Percentiles rank a stretch among this genome's conserved stretches.
Conservation (phyloP, 2,329 filamentous ascomycete genomes). For the Colletotrichum tofieldiae region DNA sequence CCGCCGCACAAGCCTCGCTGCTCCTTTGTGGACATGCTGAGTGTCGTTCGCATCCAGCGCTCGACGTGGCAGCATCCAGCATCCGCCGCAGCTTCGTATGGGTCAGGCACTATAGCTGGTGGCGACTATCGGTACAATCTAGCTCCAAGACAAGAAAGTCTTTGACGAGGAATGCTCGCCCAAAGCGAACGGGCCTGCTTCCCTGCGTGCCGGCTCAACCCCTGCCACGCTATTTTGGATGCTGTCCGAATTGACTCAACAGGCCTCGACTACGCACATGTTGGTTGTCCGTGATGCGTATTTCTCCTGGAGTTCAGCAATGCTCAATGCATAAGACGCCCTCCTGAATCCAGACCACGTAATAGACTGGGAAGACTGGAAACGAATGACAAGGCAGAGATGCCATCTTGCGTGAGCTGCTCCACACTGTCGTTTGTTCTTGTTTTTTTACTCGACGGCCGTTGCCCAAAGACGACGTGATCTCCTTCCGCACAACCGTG, state of each 20-base stretch:
- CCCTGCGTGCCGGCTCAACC: constrained; percentile 13
- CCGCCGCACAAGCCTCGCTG: not conserved
- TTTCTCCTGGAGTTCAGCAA: not conserved
- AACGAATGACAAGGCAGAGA: constrained; percentile 11
- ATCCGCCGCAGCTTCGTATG: not conserved
- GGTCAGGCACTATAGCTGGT: constrained; percentile 19
- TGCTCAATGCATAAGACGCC: not conserved
- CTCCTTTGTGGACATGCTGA: not conserved
- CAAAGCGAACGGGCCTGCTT: constrained; percentile 19
- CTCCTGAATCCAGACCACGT: not conserved
- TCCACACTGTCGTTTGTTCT: not conserved
- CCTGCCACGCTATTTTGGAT: constrained; percentile 13
- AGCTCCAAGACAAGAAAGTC: constrained; percentile 5
- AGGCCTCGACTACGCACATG: not conserved
- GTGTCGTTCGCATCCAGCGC: not conserved
- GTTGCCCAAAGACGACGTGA: constrained; percentile 14
- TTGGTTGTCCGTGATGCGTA: not conserved
- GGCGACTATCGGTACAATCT: constrained; percentile 34
- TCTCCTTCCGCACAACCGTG: constrained; percentile 29
- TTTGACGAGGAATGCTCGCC: constrained; percentile 5
- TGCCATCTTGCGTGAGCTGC: not conserved
- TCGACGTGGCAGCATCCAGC: not conserved
- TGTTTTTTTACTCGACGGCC: constrained; percentile 1
- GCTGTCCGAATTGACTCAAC: constrained; percentile 3
- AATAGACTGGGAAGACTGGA: not conserved